phyloP scores from a whole-genome alignment of 306 rosid species.

The Trifolium dubium region DNA sequence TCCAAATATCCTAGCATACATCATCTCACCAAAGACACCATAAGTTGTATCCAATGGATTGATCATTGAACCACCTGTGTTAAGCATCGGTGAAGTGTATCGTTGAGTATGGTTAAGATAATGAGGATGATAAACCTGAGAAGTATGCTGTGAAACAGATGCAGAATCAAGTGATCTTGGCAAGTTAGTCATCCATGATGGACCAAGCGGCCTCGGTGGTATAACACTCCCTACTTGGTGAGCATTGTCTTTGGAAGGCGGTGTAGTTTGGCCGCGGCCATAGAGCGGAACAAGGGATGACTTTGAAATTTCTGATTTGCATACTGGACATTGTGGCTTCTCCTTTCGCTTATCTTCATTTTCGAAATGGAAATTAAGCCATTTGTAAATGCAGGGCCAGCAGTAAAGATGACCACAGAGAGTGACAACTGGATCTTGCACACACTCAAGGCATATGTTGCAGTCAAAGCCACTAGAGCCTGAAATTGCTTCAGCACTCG shows the following conservation, averaged over 20 bases:
- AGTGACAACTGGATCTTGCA: slow-evolving; percentile 93
- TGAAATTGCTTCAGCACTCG: slow-evolving; percentile 41
- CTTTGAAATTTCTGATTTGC: slow-evolving; percentile 78
- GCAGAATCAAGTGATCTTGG: slow-evolving; percentile 41
- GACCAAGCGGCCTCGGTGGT: slow-evolving; percentile 70
- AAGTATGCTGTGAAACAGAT: slow-evolving; percentile 37
- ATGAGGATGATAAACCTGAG: slow-evolving; percentile 47
- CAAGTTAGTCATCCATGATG: slow-evolving; percentile 45
- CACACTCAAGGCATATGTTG: slow-evolving; percentile 83
- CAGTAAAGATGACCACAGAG: slow-evolving; percentile 96
- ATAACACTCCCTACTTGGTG: slow-evolving; percentile 49
- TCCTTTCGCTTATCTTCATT: slow-evolving; percentile 41
- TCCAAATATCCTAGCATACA: slow-evolving; percentile 78
- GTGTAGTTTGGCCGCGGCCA: slow-evolving; percentile 57
- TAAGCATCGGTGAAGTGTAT: slow-evolving; percentile 44
- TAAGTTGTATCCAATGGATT: slow-evolving; percentile 50
- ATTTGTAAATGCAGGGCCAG: slow-evolving; percentile 96
- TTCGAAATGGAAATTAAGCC: slow-evolving; percentile 63
- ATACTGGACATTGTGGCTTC: slow-evolving; percentile 73
- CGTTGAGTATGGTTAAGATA: slow-evolving; percentile 48
- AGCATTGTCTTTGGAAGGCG: slow-evolving; percentile 52
- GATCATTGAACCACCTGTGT: slow-evolving; percentile 44
- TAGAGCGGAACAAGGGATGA: slow-evolving; percentile 75
- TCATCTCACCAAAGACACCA: slow-evolving; percentile 70
- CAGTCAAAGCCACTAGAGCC: slow-evolving; percentile 72